phyloP scores from a whole-genome alignment of 768 basidiomycete genomes.

The Amanita rimosa region DNA sequence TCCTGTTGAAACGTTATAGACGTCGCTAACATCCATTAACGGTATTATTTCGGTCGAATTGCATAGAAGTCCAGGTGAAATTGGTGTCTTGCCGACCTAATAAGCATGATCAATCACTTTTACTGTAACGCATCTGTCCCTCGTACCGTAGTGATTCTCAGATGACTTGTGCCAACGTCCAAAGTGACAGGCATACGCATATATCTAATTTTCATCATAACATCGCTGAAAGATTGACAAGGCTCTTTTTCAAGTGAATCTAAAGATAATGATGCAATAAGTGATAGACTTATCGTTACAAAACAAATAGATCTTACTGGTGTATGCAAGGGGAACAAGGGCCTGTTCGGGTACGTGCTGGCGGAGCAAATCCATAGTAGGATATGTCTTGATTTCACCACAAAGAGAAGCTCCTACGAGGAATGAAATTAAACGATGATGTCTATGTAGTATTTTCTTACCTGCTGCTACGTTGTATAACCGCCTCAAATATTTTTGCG shows the following conservation, averaged over 20 bases:
- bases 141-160: constrained; percentile 68
- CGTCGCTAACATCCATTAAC: constrained; percentile 74
- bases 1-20: constrained; percentile 72
- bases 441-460: constrained; percentile 8
- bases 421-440: neutral
- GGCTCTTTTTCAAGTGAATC: constrained; percentile 54
- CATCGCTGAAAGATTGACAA: constrained; percentile 41
- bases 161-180: constrained; percentile 55
- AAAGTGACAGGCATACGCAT: constrained; percentile 65
- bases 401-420: constrained; percentile 39
- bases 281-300: neutral
- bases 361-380: constrained; percentile 50
- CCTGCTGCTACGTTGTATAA: constrained; percentile 62
- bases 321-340: constrained; percentile 35
- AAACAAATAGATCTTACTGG: constrained; percentile 31
- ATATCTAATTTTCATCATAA: constrained; percentile 52
- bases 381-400: constrained; percentile 44
- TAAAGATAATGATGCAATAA: constrained; percentile 14
- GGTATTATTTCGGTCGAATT: constrained; percentile 77
- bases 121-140: neutral
- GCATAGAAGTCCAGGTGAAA: constrained; percentile 59
- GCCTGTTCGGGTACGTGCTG: constrained; percentile 40
- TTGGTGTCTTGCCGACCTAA: constrained; percentile 61
- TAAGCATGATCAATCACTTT: constrained; percentile 1
- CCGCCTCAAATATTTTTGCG: constrained; percentile 65